Evolutionary conservation across 768 basidiomycete genomes (phyloP).

Genomic region (Pleurotus sapidus): DNA sequence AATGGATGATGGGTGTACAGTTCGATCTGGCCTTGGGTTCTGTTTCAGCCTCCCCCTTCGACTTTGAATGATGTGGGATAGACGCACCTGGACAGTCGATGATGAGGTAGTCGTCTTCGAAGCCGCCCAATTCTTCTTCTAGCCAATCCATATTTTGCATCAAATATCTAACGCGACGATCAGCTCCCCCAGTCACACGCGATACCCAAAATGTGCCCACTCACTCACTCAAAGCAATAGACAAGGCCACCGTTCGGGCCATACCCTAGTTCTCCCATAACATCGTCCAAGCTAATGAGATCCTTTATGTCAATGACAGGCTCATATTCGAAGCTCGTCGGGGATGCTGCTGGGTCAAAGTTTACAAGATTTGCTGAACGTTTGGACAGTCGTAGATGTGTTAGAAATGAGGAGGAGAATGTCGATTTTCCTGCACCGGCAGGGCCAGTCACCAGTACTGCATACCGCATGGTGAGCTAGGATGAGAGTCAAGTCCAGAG

Average conservation of each 20-base stretch:
- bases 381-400: constrained; percentile 80
- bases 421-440: constrained; percentile 98
- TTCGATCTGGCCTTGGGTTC: constrained; percentile 84
- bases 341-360: constrained; percentile 90
- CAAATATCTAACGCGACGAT: constrained; percentile 65
- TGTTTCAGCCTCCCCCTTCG: background rate
- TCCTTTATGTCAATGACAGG: constrained; percentile 94
- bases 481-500: constrained; percentile 5
- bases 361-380: constrained; percentile 92
- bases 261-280: constrained; percentile 92
- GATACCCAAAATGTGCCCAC: constrained; percentile 23
- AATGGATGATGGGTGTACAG: constrained; percentile 98
- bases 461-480: constrained; percentile 68
- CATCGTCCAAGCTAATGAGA: constrained; percentile 88
- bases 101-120: constrained; percentile 93
- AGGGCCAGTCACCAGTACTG: constrained; percentile 89
- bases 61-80: background rate
- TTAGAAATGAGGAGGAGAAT: constrained; percentile 84
- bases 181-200: background rate
- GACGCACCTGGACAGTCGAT: constrained; percentile 84
- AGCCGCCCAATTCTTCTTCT: constrained; percentile 92
- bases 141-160: constrained; percentile 98
- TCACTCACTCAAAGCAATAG: constrained; percentile 99
- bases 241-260: constrained; percentile 97
- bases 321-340: constrained; percentile 86